Conservation (phyloP, 441 rosid genomes). For the Euphorbia celastroides region DNA sequence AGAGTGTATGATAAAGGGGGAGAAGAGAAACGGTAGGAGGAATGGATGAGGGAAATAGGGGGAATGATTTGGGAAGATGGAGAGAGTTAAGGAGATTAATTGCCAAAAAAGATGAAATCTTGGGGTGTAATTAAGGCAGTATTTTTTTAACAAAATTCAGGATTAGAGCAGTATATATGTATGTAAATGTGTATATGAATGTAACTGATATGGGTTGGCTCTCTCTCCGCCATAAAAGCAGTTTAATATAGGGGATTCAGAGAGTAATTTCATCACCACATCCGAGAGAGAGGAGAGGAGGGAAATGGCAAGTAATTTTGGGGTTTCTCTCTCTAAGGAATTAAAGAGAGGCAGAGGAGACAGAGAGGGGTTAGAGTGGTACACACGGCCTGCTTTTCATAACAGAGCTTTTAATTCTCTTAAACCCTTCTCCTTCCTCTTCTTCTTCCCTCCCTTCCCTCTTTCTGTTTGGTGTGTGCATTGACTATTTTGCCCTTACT, state of each 20-base stretch:
- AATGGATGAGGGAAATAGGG: conserved; percentile 18
- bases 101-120: conserved; percentile 11
- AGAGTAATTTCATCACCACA: conserved; percentile 8
- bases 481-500: background rate
- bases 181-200: background rate
- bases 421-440: background rate
- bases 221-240: background rate
- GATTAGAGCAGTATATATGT: background rate
- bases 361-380: conserved; percentile 13
- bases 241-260: conserved; percentile 7
- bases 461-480: background rate
- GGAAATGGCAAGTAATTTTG: background rate
- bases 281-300: background rate
- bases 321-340: conserved; percentile 1
- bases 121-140: conserved; percentile 24
- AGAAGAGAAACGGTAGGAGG: conserved; percentile 21
- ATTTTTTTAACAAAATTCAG: no score
- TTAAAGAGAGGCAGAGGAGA: conserved; percentile 3
- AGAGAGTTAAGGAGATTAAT: conserved; percentile 29
- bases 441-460: background rate
- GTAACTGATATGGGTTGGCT: conserved; percentile 19
- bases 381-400: conserved; percentile 25
- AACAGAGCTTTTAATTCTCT: conserved; percentile 14
- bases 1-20: background rate
- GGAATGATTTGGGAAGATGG: conserved; percentile 35